Evolutionary conservation across 805 yeast species (phyloP).

Genomic region (Tetrapisispora pingtungensis): DNA sequence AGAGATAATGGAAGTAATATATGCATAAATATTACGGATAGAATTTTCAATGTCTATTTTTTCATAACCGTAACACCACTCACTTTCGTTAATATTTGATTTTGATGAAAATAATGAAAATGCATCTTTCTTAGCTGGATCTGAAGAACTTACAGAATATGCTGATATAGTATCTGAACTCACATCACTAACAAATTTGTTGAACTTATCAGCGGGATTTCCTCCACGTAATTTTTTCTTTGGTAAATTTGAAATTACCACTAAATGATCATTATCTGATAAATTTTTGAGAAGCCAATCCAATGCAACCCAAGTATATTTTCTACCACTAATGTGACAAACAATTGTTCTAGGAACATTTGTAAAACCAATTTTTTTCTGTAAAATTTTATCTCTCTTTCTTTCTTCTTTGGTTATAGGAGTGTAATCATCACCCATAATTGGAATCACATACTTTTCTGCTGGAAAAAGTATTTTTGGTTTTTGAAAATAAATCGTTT

Average conservation of each 20-base stretch:
- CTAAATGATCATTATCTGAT: conserved; percentile 56
- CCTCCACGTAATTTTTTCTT: not conserved
- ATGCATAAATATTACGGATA: conserved; percentile 16
- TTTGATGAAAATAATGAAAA: not conserved
- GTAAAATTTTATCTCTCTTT: conserved; percentile 15
- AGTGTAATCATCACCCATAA: conserved; percentile 15
- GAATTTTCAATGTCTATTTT: conserved; percentile 16
- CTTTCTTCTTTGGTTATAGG: conserved; percentile 20
- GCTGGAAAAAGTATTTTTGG: conserved; percentile 1
- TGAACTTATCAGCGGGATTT: conserved; percentile 1
- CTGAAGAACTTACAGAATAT: not conserved
- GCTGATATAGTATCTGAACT: not conserved
- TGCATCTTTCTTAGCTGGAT: not conserved
- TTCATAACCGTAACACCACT: conserved; percentile 28
- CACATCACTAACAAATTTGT: not conserved
- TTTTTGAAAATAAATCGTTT: conserved; percentile 12
- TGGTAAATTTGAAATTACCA: conserved; percentile 42
- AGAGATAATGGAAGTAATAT: conserved; percentile 11
- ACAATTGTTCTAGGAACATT: conserved; percentile 40
- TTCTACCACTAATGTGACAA: conserved; percentile 59
- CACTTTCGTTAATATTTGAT: conserved; percentile 2
- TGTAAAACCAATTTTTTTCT: conserved; percentile 19
- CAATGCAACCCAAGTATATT: conserved; percentile 73
- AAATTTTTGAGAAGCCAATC: conserved; percentile 56
- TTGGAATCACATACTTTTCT: conserved; percentile 10